Percentiles rank a stretch among this genome's conserved stretches.
Conservation (phyloP, 768 basidiomycete genomes). For the Lactarius hatsudake region DNA sequence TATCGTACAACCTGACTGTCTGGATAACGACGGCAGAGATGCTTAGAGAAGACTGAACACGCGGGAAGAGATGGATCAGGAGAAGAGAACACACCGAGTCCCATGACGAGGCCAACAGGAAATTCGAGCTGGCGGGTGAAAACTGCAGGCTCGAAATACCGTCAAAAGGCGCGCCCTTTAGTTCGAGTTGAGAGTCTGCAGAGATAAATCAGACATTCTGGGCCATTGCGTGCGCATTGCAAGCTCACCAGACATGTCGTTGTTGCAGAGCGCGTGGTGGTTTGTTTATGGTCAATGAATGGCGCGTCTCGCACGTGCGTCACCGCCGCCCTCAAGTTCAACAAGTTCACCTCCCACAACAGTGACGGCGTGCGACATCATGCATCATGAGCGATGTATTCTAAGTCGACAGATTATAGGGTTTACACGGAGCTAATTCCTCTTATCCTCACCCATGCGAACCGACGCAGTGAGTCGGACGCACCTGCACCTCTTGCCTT, state of each 20-base stretch:
- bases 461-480: too few species aligned
- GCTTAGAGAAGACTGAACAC: slow-evolving; percentile 15
- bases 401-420: too few species aligned
- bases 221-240: background rate
- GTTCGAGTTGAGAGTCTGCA: slow-evolving; percentile 36
- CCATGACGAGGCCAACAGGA: slow-evolving; percentile 86
- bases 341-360: background rate
- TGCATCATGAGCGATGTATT: background rate
- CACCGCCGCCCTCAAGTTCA: background rate
- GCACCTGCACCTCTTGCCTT: too few species aligned
- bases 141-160: slow-evolving; percentile 79
- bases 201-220: background rate
- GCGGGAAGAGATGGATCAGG: slow-evolving; percentile 35
- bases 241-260: slow-evolving; percentile 3
- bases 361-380: background rate
- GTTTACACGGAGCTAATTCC: too few species aligned
- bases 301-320: background rate
- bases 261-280: background rate
- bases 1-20: slow-evolving; percentile 59
- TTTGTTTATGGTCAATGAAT: background rate
- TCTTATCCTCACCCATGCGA: too few species aligned
- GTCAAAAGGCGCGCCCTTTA: slow-evolving; percentile 77
- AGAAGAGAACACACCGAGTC: slow-evolving; percentile 56
- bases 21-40: slow-evolving; percentile 41
- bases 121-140: slow-evolving; percentile 74